Evolutionary conservation across 495 filamentous ascomycete species (phyloP), one percentile per base, ranked within the genome.

Genomic region (Tuber brumale): DNA sequence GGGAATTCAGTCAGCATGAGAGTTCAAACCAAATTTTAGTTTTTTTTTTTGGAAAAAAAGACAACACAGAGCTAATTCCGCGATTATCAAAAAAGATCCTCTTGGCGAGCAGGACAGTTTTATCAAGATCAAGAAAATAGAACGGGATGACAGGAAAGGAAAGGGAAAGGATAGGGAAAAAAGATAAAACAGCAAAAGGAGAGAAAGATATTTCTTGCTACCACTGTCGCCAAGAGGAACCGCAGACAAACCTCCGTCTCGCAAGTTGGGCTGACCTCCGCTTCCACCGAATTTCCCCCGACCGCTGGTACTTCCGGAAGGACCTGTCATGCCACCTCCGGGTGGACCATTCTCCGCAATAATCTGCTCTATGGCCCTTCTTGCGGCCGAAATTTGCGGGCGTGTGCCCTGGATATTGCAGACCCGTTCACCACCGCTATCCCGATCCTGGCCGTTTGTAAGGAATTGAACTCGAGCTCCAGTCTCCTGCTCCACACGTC

Each of bases 391-490:
- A 78, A 93, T 88, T 75, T 89, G 88, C 75, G 87, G 84, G 70
- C 89, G 87, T 71, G 86, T 87, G 0, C 93, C 93, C 31, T 91
- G 90, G 77, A 95, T 93, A 80, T 91, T 91, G 86, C 93, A 95
- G 72, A 90, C 88, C 35, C 93, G 88, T 79, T 88, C 88, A n/a
- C 88, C 87, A 41, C 90, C 92, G 69, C 86, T 86, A 76, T 92
- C 90, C 72, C 85, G 75, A 69, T 83, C 79, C n/a, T 83, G 85
- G 35, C 88, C 87, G 18, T 91, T 88, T n/a, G 91, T 91, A 69
- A 94, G 86, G 83, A 95, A 95, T 84, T 95, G 93, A 16, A 95
- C 92, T 72, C 92, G 85, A 79, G 92, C 91, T 7, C 89, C 88
- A 21, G 90, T 92, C 74, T 94, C 91, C 27, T 87, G 83, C 82